A percentile compares a stretch with the other conserved stretches of the same genome.
phyloP scores from a whole-genome alignment of 2,329 filamentous ascomycete species.

The Alternaria dauci region DNA sequence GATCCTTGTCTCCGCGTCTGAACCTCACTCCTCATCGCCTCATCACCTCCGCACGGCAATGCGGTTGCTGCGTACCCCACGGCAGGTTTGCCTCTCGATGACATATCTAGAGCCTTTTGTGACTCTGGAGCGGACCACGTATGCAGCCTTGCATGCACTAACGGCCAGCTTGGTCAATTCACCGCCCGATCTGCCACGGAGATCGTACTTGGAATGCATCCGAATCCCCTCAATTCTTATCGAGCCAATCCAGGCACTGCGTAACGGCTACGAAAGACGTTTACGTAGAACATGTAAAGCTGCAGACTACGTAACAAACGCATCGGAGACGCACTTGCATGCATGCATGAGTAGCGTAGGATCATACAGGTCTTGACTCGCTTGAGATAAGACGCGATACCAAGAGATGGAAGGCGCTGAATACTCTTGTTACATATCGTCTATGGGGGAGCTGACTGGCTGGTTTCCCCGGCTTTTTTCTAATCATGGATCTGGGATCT shows the following conservation, averaged over 20 bases:
- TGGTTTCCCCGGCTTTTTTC: conserved; percentile 9
- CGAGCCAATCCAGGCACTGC: conserved; percentile 15
- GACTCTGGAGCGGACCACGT: neutral
- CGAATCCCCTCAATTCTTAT: conserved; percentile 12
- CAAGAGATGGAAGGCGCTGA: conserved; percentile 23
- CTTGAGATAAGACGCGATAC: conserved; percentile 40
- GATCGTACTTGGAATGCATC: neutral
- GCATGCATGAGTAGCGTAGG: conserved; percentile 29
- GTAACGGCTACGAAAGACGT: conserved; percentile 16
- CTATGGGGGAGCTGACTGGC: conserved; percentile 31
- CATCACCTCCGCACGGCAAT: conserved; percentile 23
- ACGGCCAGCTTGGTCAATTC: neutral
- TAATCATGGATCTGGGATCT: conserved; percentile 1
- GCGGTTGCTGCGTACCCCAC: conserved; percentile 28
- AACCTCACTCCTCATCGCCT: conserved; percentile 32
- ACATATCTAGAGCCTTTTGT: conserved; percentile 13
- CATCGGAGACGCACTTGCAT: conserved; percentile 29
- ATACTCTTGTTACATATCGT: conserved; percentile 34
- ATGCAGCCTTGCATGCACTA: neutral
- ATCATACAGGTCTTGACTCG: conserved; percentile 17
- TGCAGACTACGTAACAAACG: conserved; percentile 34
- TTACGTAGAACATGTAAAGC: conserved; percentile 23
- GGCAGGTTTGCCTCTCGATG: conserved; percentile 11
- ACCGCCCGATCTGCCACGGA: conserved; percentile 16
- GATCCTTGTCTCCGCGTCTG: conserved; percentile 24